phyloP scores from a whole-genome alignment of 805 yeast genomes.

The Hanseniaspora meyeri region DNA sequence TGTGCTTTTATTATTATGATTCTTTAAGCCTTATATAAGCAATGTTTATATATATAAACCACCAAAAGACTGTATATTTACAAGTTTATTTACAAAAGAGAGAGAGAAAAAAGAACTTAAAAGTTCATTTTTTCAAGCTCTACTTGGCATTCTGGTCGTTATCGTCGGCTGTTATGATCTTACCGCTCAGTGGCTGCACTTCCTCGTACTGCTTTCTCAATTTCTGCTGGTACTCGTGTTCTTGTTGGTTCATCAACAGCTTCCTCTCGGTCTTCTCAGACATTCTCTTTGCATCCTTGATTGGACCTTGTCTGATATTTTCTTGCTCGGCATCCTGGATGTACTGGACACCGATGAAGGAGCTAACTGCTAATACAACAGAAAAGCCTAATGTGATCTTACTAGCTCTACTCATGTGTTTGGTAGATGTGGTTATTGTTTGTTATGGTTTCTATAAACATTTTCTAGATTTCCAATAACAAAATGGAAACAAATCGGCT shows the following conservation, averaged over 20 bases:
- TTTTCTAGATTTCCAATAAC: too few relatives aligned
- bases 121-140: too few relatives aligned
- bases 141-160: too few relatives aligned
- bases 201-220: slow-evolving; percentile 45
- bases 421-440: not conserved
- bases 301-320: slow-evolving; percentile 68
- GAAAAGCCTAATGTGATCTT: slow-evolving; percentile 59
- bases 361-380: slow-evolving; percentile 40
- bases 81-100: too few relatives aligned
- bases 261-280: slow-evolving; percentile 40
- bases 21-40: too few relatives aligned
- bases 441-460: not conserved
- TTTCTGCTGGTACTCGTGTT: slow-evolving; percentile 53
- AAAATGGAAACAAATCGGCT: too few relatives aligned
- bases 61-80: not conserved
- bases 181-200: slow-evolving; percentile 53
- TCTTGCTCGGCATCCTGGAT: slow-evolving; percentile 60
- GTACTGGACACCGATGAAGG: slow-evolving; percentile 57
- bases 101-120: too few relatives aligned
- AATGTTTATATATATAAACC: not conserved
- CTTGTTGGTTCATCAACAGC: slow-evolving; percentile 40
- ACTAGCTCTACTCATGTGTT: slow-evolving; percentile 63
- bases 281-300: slow-evolving; percentile 63
- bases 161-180: slow-evolving; percentile 26
- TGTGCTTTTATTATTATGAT: too few relatives aligned